Percentiles rank a stretch among this genome's conserved stretches.
Conservation (phyloP, 352 stramenopile species). For the Phytophthora cactorum region DNA sequence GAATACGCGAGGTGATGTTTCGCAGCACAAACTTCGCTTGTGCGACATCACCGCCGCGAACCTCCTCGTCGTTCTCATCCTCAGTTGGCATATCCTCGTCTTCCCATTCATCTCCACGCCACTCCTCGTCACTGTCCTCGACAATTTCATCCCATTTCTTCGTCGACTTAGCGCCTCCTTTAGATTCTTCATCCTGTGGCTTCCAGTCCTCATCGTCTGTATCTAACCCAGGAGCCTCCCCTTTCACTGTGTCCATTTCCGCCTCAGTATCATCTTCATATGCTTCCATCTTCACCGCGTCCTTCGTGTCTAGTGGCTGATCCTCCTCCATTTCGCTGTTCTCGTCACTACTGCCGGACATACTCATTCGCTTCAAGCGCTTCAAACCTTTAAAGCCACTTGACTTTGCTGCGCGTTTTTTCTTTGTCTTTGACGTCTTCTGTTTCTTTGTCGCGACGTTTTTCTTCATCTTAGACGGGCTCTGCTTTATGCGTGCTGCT, state of each 20-base stretch:
- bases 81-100: constrained; percentile 3
- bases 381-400: not conserved
- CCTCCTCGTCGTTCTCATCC: constrained; percentile 15
- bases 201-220: constrained; percentile 30
- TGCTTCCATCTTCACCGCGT: constrained; percentile 4
- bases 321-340: constrained; percentile 14
- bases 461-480: not conserved
- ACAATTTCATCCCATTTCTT: constrained; percentile 18
- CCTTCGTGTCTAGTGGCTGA: not conserved
- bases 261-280: constrained; percentile 5
- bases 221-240: constrained; percentile 4
- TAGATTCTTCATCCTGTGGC: constrained; percentile 12
- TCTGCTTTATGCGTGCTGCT: not conserved
- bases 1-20: constrained; percentile 39
- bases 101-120: constrained; percentile 20
- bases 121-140: constrained; percentile 24
- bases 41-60: constrained; percentile 17
- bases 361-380: constrained; percentile 8
- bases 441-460: not conserved
- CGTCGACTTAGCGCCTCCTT: not conserved
- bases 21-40: constrained; percentile 38
- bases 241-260: not conserved
- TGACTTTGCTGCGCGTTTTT: not conserved
- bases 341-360: constrained; percentile 5
- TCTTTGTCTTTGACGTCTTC: not conserved